phyloP scores from a whole-genome alignment of 208 protist genomes.

The Leptomonas seymouri region DNA sequence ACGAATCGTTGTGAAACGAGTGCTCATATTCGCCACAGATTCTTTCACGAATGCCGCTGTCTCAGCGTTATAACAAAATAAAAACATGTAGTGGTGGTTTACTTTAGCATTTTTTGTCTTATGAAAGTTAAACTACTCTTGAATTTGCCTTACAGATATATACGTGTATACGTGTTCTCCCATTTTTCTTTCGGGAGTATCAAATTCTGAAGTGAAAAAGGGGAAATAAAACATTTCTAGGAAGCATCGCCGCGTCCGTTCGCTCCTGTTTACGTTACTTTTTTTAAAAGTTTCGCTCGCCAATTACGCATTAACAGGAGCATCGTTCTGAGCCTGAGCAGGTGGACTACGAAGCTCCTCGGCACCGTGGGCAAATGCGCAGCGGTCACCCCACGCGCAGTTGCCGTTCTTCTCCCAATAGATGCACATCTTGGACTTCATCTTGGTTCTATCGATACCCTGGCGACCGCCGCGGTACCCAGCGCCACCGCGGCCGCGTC shows the following conservation, averaged over 20 bases:
- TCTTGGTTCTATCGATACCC: slow-evolving; percentile 79
- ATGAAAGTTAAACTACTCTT: slow-evolving; percentile 15
- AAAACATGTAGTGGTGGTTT: slow-evolving; percentile 17
- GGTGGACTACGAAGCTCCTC: slow-evolving; percentile 51
- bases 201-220: slow-evolving; percentile 9
- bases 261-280: slow-evolving; percentile 8
- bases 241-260: neutral
- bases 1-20: slow-evolving; percentile 22
- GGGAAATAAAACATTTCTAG: slow-evolving; percentile 1
- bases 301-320: slow-evolving; percentile 18
- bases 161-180: slow-evolving; percentile 9
- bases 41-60: slow-evolving; percentile 15
- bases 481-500: slow-evolving; percentile 37
- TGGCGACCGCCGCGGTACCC: slow-evolving; percentile 41
- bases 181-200: slow-evolving; percentile 12
- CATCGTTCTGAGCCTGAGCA: slow-evolving; percentile 21
- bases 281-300: neutral
- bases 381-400: slow-evolving; percentile 84
- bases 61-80: slow-evolving; percentile 24
- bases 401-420: slow-evolving; percentile 85
- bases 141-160: slow-evolving; percentile 14
- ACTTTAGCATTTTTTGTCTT: slow-evolving; percentile 2
- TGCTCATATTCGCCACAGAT: slow-evolving; percentile 12
- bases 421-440: slow-evolving; percentile 89
- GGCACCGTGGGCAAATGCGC: slow-evolving; percentile 84